Base-by-base conservation (phyloP, 176 grass and related monocot genomes). In the Leersia perrieri region DNA sequence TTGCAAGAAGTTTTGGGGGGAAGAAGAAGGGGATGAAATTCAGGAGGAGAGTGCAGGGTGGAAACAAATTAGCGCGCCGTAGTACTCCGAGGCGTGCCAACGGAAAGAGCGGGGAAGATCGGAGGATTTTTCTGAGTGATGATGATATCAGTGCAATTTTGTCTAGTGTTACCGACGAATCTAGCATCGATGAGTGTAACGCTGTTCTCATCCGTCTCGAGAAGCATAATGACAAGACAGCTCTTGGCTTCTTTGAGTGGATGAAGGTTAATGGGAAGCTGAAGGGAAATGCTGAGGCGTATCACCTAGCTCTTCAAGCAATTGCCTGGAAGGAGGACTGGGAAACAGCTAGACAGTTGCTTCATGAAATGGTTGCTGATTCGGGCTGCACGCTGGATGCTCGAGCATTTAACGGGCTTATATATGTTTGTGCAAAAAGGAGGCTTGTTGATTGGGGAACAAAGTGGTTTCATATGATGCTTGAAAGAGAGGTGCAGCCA, bases 291-390 rank as follows among this genome's bases (percentile, higher is more conserved):
- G 22, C 81, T 6, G 75, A 84, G 75, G 95, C 92, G 0, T 98
- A 98, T 77, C 92, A 90, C 35, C 77, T 93, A 72, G 95, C 86
- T 55, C 90, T 95, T 11, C 84, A 94, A 81, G 88, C 88, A 16
- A 80, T 91, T 44, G 90, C 92, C 28, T 93, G 95, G 90, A 94
- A 89, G 74, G 86, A 98, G 90, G 84, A 98, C 34, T 95, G 92
- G 92, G 72, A 75, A 66, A 91, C 11, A 71, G 92, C 95, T 39
- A 86, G 88, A 33, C 23, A 75, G 55, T 79, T 95, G 69, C 83
- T 98, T 66, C 29, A 80, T 70, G 95, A 95, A 88, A 93, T 95
- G 88, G 78, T 86, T 78, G 51, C 78, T 12, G 68, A 89, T 73
- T 92, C 88, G 0, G 72, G 25, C 35, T 98, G 92, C 26, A 20